phyloP scores from a whole-genome alignment of 2,329 filamentous ascomycete species.

The Alternaria conjuncta region DNA sequence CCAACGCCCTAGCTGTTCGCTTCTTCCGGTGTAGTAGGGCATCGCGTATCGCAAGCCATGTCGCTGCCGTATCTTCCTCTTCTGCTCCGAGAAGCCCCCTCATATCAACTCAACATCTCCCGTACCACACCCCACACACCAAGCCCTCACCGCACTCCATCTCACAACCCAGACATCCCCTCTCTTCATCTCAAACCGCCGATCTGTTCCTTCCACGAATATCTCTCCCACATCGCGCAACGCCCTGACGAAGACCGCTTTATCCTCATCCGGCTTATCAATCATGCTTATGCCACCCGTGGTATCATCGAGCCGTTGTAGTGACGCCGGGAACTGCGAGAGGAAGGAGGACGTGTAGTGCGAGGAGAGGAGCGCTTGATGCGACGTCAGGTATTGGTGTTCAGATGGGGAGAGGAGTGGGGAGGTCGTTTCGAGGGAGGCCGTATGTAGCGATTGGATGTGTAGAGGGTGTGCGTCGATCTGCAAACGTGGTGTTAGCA shows the following conservation, averaged over 20 bases:
- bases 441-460: constrained; percentile 62
- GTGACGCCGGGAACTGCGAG: constrained; percentile 74
- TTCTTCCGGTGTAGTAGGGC: too few relatives aligned
- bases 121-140: constrained; percentile 62
- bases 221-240: constrained; percentile 66
- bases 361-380: constrained; percentile 81
- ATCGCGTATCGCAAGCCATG: too few relatives aligned
- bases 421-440: constrained; percentile 57
- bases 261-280: constrained; percentile 80
- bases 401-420: constrained; percentile 74
- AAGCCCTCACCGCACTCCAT: constrained; percentile 67
- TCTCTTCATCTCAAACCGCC: constrained; percentile 52
- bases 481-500: constrained; percentile 48
- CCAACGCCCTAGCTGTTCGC: neutral
- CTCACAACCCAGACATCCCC: constrained; percentile 64
- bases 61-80: too few relatives aligned
- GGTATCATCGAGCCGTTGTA: constrained; percentile 89
- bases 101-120: constrained; percentile 72
- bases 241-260: constrained; percentile 83
- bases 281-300: constrained; percentile 92
- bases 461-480: constrained; percentile 80
- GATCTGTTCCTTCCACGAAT: constrained; percentile 66
- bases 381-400: constrained; percentile 79
- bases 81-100: constrained; percentile 12
- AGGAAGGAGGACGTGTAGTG: constrained; percentile 90